Base-by-base conservation (phyloP, 805 yeast genomes). In the Ogataea parapolymorpha region DNA sequence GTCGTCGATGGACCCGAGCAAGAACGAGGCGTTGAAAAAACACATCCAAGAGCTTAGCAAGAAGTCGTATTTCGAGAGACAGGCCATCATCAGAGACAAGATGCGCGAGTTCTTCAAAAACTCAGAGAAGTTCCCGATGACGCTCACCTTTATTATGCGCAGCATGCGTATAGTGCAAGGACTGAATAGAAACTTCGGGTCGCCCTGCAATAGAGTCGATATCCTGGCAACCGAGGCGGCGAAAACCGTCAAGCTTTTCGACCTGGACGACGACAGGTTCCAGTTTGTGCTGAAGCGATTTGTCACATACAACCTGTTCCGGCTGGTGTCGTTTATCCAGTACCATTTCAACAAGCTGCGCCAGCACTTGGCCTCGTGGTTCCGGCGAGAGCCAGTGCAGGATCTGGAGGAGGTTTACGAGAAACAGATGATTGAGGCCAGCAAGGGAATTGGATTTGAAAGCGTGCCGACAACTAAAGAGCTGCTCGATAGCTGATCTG, bases 161-260 rank as follows among this genome's bases (percentile, higher is more conserved):
- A 71, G 85, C 9, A 81, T 83, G 83, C 67, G 90, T 45, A 83
- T 85, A 67, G 72, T 85, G 37, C 91, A 84, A 56, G 80, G 79
- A 17, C 61, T 82, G 48, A 85, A 85, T 57, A 78, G 77, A 49
- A 65, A 65, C 26, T 76, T 75, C 56, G 86, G 82, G 4, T 75
- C 87, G 12, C 91, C 90, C 0, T 82, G 83, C n/a, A 85, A 85
- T 57, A 68, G 93, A 42, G 63, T 85, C 49, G 80, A 79, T 43
- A 55, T 81, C 22, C 66, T 85, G 39, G 85, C 85, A 0, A 61
- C 66, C 12, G 79, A 77, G 51, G 86, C 87, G 24, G 55, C 55
- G 16, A 50, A 39, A 27, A 44, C 56, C 10, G 59, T 61, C 20
- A 43, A 32, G 7, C 20, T 42, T 23, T 44, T 41, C 18, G 44